These are phyloP conservation scores for Carallia brachiata DNA, from an alignment of 345 rosid genomes.

Conservation along the genomic window DNA sequence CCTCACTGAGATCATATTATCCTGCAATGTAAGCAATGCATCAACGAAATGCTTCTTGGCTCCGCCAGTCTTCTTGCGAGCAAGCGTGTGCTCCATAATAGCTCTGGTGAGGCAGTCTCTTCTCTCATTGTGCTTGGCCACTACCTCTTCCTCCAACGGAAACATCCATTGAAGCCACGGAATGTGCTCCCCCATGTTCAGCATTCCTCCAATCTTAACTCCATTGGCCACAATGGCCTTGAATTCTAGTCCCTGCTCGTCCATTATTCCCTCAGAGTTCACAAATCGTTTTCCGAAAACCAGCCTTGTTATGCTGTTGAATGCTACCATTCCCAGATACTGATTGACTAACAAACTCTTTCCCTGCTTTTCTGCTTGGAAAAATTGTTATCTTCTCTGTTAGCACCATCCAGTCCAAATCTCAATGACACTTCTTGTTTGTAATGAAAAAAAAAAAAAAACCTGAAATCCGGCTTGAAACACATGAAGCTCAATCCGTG, in stretches of 20 bases:
- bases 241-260: conserved; percentile 84
- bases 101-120: conserved; percentile 71
- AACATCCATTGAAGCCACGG: conserved; percentile 95
- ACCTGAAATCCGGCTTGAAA: no score
- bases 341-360: conserved; percentile 57
- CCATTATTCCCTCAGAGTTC: conserved; percentile 66
- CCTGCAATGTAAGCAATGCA: conserved; percentile 75
- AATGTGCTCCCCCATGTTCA: conserved; percentile 82
- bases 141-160: conserved; percentile 74
- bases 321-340: conserved; percentile 80
- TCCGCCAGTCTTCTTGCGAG: conserved; percentile 58
- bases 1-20: conserved; percentile 86
- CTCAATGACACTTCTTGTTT: no score
- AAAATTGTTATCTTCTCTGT: conserved; percentile 38
- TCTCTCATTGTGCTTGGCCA: conserved; percentile 70
- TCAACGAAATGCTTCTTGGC: conserved; percentile 68
- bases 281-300: conserved; percentile 94
- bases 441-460: no score
- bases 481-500: no score
- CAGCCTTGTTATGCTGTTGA: conserved; percentile 90
- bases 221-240: conserved; percentile 80
- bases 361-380: conserved; percentile 12
- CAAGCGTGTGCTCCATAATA: conserved; percentile 82
- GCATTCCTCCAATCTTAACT: conserved; percentile 68
- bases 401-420: background rate